These are phyloP conservation scores for Arctium lappa DNA, from an alignment of 129 eudicot genomes.

Conservation along the genomic window DNA sequence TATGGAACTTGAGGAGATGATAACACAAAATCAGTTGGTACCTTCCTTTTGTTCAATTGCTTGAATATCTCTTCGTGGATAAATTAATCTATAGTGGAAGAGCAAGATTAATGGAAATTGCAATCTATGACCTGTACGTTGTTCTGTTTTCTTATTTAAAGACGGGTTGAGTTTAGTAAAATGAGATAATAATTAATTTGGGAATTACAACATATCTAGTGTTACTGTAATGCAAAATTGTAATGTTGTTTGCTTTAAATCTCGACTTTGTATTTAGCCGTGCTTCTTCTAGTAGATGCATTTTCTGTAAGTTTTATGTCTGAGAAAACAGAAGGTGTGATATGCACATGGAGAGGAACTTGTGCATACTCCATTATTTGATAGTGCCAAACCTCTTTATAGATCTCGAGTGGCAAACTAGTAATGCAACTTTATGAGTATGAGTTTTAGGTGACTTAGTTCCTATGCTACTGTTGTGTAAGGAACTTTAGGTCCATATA, in stretches of 20 bases:
- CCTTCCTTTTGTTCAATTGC: background rate
- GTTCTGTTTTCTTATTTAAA: background rate
- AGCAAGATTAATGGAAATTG: background rate
- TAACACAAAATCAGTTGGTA: background rate
- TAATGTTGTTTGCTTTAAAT: slow-evolving; percentile 3
- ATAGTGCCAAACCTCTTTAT: background rate
- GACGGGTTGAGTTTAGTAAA: background rate
- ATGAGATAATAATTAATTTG: background rate
- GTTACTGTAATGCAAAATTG: background rate
- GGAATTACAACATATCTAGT: background rate
- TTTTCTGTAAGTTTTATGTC: background rate
- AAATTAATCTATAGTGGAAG: background rate
- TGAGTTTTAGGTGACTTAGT: background rate
- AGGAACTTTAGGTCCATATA: background rate
- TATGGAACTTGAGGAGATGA: background rate
- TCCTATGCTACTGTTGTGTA: background rate
- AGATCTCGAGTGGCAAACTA: background rate
- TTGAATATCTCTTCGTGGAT: background rate
- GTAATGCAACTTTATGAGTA: background rate
- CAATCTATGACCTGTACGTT: background rate
- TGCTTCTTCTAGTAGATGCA: background rate
- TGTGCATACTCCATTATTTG: background rate
- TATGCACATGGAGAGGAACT: background rate
- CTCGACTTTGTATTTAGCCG: background rate
- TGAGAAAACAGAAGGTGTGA: background rate